These are phyloP conservation scores for Pyrenophora graminea DNA, from an alignment of 2,329 filamentous ascomycete species.

Conservation along the genomic window DNA sequence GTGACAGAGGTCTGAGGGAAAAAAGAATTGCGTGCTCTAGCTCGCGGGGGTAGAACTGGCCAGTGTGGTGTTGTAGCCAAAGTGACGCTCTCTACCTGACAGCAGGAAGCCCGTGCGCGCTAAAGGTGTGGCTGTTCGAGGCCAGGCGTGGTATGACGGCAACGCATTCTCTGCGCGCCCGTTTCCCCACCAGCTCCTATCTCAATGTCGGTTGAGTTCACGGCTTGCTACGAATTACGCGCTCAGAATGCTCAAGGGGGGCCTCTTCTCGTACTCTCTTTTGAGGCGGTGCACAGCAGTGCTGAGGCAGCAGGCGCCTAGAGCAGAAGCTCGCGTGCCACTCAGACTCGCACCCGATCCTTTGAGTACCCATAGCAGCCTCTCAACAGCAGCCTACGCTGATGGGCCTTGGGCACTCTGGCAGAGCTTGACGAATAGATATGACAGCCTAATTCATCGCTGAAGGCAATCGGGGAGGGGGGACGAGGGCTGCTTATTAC, in stretches of 20 bases:
- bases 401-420: not conserved
- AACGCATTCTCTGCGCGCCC: slow-evolving; percentile 23
- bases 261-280: not conserved
- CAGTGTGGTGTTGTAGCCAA: slow-evolving; percentile 25
- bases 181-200: slow-evolving; percentile 15
- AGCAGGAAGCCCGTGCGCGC: slow-evolving; percentile 12
- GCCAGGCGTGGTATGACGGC: slow-evolving; percentile 21
- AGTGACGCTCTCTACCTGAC: slow-evolving; percentile 18
- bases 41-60: slow-evolving; percentile 24
- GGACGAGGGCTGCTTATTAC: not conserved
- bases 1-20: slow-evolving; percentile 1
- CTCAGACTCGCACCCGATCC: slow-evolving; percentile 8
- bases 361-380: slow-evolving; percentile 2
- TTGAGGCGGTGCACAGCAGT: slow-evolving; percentile 14
- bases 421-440: not conserved
- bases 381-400: not conserved
- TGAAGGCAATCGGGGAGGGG: not conserved
- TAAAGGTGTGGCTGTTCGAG: slow-evolving; percentile 16
- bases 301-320: slow-evolving; percentile 16
- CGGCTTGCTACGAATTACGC: slow-evolving; percentile 7
- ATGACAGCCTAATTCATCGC: not conserved
- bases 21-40: slow-evolving; percentile 25
- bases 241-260: not conserved
- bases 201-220: not conserved
- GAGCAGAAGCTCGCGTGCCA: slow-evolving; percentile 29